Conservation (phyloP, 1,284 basidiomycete species). For the Baeospora myosura region DNA sequence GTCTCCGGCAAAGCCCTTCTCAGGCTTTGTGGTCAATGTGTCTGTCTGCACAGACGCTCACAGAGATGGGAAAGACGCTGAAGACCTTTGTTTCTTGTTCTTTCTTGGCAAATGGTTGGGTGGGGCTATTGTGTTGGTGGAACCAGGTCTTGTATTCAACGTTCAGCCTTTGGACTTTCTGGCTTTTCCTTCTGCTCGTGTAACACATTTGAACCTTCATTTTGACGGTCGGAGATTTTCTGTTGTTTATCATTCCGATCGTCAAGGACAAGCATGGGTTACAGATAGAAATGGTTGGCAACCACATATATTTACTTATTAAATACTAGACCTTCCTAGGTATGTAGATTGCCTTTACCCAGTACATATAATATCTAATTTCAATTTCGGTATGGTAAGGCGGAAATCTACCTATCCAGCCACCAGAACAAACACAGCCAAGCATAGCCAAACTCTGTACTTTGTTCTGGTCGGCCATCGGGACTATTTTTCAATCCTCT, state of each 20-base stretch:
- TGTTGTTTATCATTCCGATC: conserved; percentile 8
- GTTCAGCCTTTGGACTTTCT: conserved; percentile 1
- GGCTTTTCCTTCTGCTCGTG: conserved; percentile 6
- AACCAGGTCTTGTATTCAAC: conserved; percentile 6
- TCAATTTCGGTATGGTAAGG: too few relatives aligned
- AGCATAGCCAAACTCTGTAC: too few relatives aligned
- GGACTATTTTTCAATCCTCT: too few relatives aligned
- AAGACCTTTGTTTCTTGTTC: conserved; percentile 8
- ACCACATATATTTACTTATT: too few relatives aligned
- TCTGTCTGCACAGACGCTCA: conserved; percentile 9
- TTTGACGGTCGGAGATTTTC: conserved; percentile 2
- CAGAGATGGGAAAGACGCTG: conserved; percentile 6
- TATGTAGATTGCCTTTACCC: too few relatives aligned
- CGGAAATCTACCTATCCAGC: too few relatives aligned
- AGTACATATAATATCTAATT: too few relatives aligned
- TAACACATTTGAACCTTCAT: conserved; percentile 9
- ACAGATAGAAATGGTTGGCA: conserved; percentile 4
- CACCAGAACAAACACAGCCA: too few relatives aligned
- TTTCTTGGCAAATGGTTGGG: conserved; percentile 8
- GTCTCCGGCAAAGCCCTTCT: conserved; percentile 11
- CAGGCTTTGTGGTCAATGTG: conserved; percentile 13
- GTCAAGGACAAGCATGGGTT: not conserved
- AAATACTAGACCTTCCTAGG: too few relatives aligned
- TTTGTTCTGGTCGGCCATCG: too few relatives aligned
- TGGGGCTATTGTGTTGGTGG: not conserved